Conservation (phyloP, 495 filamentous ascomycete species). For the Clohesyomyces aquaticus region DNA sequence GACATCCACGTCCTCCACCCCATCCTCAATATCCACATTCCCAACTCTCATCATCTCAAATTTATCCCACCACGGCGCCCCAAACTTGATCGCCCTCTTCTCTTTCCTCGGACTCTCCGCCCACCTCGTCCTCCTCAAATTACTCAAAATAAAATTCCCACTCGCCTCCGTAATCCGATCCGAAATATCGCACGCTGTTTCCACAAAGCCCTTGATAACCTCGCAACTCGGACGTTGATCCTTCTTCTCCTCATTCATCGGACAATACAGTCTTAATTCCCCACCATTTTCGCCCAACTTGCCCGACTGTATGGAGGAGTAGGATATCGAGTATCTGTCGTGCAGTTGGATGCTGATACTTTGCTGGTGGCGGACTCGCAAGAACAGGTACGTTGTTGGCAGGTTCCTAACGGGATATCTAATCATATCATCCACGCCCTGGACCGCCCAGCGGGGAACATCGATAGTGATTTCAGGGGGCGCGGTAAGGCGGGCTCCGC, state of each 20-base stretch:
- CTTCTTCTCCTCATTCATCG: neutral
- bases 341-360: neutral
- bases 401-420: neutral
- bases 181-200: neutral
- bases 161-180: neutral
- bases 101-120: neutral
- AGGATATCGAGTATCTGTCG: neutral
- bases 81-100: neutral
- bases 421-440: neutral
- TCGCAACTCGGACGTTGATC: neutral
- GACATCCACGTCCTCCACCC: too few species aligned
- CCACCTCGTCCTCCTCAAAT: neutral
- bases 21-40: too few species aligned
- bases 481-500: constrained; percentile 14
- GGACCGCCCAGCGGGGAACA: constrained; percentile 12
- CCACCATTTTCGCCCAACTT: neutral
- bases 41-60: too few species aligned
- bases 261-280: neutral
- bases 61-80: too few species aligned
- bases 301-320: neutral
- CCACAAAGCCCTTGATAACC: neutral
- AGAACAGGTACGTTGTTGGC: neutral
- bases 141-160: too few species aligned
- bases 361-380: neutral
- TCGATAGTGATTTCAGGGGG: neutral